Evolutionary conservation across 2,329 filamentous ascomycete species (phyloP), one percentile per base, ranked within the genome.

Genomic region (Cercospora canescens): DNA sequence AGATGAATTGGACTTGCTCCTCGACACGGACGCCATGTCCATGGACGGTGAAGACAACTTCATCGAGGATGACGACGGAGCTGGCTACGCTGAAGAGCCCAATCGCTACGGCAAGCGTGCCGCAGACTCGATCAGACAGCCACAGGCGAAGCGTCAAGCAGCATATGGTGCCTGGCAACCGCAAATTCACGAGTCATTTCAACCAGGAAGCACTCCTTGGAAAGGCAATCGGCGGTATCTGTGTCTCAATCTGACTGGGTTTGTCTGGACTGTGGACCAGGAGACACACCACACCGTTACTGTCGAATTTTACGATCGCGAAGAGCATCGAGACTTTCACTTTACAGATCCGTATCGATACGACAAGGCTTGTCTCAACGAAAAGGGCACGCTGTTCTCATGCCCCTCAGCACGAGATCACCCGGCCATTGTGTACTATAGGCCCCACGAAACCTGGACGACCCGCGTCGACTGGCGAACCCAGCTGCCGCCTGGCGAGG

Each of bases 381-480:
- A 96, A 65, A 89, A 92, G 63, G 94, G 95, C 16, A 86, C 93
- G 0, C 84, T 97, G 0, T 97, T 97, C 76, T 91, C 93, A 1
- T 94, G 91, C 67, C 91, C 89, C 24, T 88, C 92, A 1, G 79
- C 80, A 8, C 85, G 88, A 34, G 83, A 82, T 7, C 87, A 89
- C 65, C 89, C 91, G 2, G 92, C 94, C 4, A 90, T 89, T 34
- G 88, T 99, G n/a, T 97, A 97, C 79, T 99, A 98, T 79, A 88
- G 95, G 6, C 95, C 96, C 0, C 95, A 99, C 76, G 94, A 99
- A 81, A 96, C 92, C 1, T 99, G 95, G 95, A 97, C 94, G 2
- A 87, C 92, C 58, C 87, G 95, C 60, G 87, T 88, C 21, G 95
- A 99, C 79, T 98, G 94, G 93, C 89, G 92, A 58, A 97, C 91